These are phyloP conservation scores for Kwoniella sp. DNA, from an alignment of 768 basidiomycete species.

Conservation along the genomic window DNA sequence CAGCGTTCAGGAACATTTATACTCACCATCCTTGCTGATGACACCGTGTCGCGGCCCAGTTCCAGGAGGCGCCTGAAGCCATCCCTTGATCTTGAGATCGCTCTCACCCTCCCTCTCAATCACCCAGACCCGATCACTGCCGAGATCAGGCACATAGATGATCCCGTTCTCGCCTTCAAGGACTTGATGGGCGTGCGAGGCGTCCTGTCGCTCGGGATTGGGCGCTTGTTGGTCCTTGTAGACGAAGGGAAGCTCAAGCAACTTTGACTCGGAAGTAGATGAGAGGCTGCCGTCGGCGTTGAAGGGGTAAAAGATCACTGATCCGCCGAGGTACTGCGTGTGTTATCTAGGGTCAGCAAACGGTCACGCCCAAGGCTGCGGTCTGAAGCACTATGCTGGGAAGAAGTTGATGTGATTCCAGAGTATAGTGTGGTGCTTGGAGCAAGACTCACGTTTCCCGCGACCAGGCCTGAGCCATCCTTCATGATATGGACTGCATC, in stretches of 20 bases:
- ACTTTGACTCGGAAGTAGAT: constrained; percentile 41
- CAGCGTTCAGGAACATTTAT: constrained; percentile 63
- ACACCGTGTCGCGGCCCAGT: constrained; percentile 43
- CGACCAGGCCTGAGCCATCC: constrained; percentile 64
- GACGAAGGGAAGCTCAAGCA: constrained; percentile 52
- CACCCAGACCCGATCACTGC: constrained; percentile 68
- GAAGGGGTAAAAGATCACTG: constrained; percentile 64
- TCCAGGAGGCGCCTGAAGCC: constrained; percentile 59
- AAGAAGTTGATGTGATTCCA: not conserved
- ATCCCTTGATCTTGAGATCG: constrained; percentile 61
- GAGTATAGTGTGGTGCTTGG: not conserved
- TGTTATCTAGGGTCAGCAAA: not conserved
- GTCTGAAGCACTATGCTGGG: not conserved
- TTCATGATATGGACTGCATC: constrained; percentile 70
- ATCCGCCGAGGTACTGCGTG: constrained; percentile 71
- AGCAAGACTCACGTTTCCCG: constrained; percentile 79
- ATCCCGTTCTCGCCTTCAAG: constrained; percentile 57
- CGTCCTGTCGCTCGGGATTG: constrained; percentile 58
- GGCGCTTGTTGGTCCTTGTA: constrained; percentile 62
- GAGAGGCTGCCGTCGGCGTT: constrained; percentile 53
- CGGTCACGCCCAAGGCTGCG: not conserved
- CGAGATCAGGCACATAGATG: constrained; percentile 54
- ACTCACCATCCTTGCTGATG: constrained; percentile 22
- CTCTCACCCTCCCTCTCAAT: constrained; percentile 60
- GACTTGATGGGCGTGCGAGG: constrained; percentile 35